Base-by-base conservation (phyloP, 164 flowering plant species). In the Liquidambar formosana region DNA sequence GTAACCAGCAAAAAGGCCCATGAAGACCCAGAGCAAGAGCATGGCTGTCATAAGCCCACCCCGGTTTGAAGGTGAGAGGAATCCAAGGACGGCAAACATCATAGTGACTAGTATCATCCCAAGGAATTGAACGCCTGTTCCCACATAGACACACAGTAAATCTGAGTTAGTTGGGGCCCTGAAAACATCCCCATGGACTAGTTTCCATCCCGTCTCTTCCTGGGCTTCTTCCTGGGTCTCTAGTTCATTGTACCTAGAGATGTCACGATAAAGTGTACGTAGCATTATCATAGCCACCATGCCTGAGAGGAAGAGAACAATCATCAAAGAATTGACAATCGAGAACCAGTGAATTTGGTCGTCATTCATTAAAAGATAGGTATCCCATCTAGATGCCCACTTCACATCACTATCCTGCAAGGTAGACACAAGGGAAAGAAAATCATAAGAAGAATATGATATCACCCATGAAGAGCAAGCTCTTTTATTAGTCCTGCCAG, bases 271-370 rank as follows among this genome's bases (percentile, higher is more conserved):
- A 18, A 89, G 85, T n/a, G 94, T 89, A 21, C 94, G 73, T 49
- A 89, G 75, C 90, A 89, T 87, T n/a, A 89, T 89, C 91, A 87
- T 86, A 21, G 91, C 90, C 12, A 89, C 91, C 91, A 87, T 89
- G 69, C 94, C 94, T 8, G 94, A 88, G 41, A 89, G 89, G 81
- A 89, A 89, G 57, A 88, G 83, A 54, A 89, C 91, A 45, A 89
- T 88, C 94, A 88, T 89, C 72, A 89, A 75, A 21, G 94, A 89
- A 66, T 88, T 89, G 57, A 86, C 83, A 15, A 89, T 85, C 19
- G 94, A 89, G 71, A 87, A 89, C 94, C 94, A 89, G 71, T 87
- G 92, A 43, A 89, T 86, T 71, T 86, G 92, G 70, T 88, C 85
- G 57, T 88, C 92, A 21, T 75, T 77, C 94, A 89, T 87, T 19